Conservation (phyloP, 2,329 filamentous ascomycete species). For the Aureobasidium lini region DNA sequence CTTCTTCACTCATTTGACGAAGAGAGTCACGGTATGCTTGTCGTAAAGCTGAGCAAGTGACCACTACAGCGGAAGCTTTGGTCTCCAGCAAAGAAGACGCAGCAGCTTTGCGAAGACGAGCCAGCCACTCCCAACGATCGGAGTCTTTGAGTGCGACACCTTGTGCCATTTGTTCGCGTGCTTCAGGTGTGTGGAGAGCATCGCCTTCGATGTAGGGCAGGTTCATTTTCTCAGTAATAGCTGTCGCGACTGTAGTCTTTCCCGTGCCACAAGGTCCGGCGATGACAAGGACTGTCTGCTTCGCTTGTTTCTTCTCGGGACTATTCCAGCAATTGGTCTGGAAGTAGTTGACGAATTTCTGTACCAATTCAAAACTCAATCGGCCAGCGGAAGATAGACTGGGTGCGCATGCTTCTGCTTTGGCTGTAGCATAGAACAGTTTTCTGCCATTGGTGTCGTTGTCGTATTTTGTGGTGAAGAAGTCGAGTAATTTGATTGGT, state of each 20-base stretch:
- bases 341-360: conserved; percentile 20
- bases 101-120: conserved; percentile 36
- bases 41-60: conserved; percentile 37
- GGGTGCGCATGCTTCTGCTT: conserved; percentile 17
- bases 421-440: conserved; percentile 44
- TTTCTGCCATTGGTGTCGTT: conserved; percentile 28
- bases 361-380: conserved; percentile 20
- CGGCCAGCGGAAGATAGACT: conserved; percentile 18
- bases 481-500: conserved; percentile 26
- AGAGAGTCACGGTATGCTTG: conserved; percentile 29
- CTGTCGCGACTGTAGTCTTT: conserved; percentile 32
- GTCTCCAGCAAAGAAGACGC: conserved; percentile 18
- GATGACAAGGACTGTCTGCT: conserved; percentile 28
- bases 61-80: conserved; percentile 25
- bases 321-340: conserved; percentile 14
- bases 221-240: conserved; percentile 24
- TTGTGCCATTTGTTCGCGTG: conserved; percentile 71
- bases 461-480: conserved; percentile 32
- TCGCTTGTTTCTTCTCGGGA: background rate
- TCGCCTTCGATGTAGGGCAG: conserved; percentile 37
- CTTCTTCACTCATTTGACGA: conserved; percentile 18
- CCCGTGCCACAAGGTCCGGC: conserved; percentile 37
- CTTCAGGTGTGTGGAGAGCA: conserved; percentile 28
- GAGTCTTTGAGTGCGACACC: conserved; percentile 81
- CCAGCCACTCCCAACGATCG: conserved; percentile 96